Evolutionary conservation across 441 rosid species (phyloP), one percentile per base, ranked within the genome.

Genomic region (Metrosideros polymorpha): DNA sequence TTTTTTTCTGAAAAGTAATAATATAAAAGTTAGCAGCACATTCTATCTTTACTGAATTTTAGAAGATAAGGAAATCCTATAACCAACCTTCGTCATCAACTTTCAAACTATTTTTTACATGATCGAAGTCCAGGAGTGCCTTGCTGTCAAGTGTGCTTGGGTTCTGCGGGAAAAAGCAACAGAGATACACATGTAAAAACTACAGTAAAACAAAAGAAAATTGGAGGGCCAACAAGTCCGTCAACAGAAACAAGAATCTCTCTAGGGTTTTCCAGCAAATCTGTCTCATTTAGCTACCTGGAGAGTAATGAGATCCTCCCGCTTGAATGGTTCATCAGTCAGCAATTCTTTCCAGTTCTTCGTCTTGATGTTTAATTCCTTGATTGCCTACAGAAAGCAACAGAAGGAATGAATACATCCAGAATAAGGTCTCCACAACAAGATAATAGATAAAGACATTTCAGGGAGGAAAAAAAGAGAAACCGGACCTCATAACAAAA

Each of bases 261-360:
- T 39, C 45, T 10, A 71, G 47, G 79, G 8, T 39, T 71, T 71
- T 71, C 79, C 79, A 39, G 79, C n/a, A 71, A 71, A 71, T 39
- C n/a, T 24, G 39, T 71, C 47, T 39, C 59, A 56, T 51, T 56
- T 35, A 82, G 76, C 54, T 85, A 95, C 99, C 95, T 95, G 98
- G 90, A 98, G 94, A 82, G 97, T 94, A 89, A 98, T 94, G 83
- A 98, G 92, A 89, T 96, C 98, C 25, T 94, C 95, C 91, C 91
- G 94, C 32, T 93, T 89, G 90, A 95, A 96, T 45, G 96, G 94
- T 89, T 94, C 98, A 83, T 97, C 99, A 17, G 98, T 97, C 29
- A 97, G 92, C 84, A 95, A 95, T 91, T 96, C 99, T 88, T 91
- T 95, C 98, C 98, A 96, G 91, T 95, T 96, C 90, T 95, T 98